Conservation (phyloP, 2,329 filamentous ascomycete genomes). For the Sphaerulina vaccinii region DNA sequence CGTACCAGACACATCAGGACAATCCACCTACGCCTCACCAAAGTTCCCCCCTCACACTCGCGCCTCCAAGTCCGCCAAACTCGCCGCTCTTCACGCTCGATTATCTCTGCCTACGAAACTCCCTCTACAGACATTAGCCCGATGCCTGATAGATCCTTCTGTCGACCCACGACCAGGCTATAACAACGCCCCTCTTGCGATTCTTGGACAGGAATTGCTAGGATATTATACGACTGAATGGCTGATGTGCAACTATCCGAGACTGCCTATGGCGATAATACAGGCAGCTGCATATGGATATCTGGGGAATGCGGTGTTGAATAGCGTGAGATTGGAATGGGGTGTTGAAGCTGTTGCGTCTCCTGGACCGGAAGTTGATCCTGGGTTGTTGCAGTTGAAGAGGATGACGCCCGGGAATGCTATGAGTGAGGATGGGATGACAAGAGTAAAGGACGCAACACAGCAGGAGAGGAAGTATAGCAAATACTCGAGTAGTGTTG, state of each 20-base stretch:
- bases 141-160: slow-evolving; percentile 79
- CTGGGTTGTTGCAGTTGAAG: slow-evolving; percentile 81
- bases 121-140: slow-evolving; percentile 80
- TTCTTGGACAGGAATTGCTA: slow-evolving; percentile 78
- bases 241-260: slow-evolving; percentile 84
- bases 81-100: slow-evolving; percentile 87
- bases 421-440: slow-evolving; percentile 35
- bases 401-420: slow-evolving; percentile 46
- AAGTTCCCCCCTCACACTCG: slow-evolving; percentile 30
- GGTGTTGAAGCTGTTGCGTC: slow-evolving; percentile 84
- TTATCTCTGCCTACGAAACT: slow-evolving; percentile 78
- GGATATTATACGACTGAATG: slow-evolving; percentile 87
- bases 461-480: slow-evolving; percentile 37
- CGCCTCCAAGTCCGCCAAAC: slow-evolving; percentile 75
- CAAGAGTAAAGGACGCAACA: slow-evolving; percentile 34
- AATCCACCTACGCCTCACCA: slow-evolving; percentile 29
- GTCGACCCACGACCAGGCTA: slow-evolving; percentile 76
- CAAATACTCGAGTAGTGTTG: slow-evolving; percentile 59
- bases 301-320: slow-evolving; percentile 70
- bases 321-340: slow-evolving; percentile 78
- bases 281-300: slow-evolving; percentile 85
- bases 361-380: slow-evolving; percentile 87
- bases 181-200: slow-evolving; percentile 84
- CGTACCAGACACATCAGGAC: slow-evolving; percentile 26
- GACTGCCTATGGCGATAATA: slow-evolving; percentile 82